phyloP scores from a whole-genome alignment of 2,329 filamentous ascomycete species.

The Beauveria rudraprayagi region DNA sequence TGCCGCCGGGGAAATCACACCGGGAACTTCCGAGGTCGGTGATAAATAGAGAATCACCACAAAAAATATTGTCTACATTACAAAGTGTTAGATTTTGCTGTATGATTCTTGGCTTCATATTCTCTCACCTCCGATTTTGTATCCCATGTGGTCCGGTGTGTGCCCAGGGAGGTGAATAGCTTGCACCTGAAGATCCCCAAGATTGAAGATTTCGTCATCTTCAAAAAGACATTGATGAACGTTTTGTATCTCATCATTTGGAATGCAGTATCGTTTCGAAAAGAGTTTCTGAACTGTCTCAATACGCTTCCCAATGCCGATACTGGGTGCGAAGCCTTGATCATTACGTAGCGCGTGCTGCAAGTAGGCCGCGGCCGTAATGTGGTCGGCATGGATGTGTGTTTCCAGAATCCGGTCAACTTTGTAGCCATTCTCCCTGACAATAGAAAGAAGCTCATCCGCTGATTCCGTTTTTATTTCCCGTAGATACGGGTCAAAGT shows the following conservation, averaged over 20 bases:
- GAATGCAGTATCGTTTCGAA: slow-evolving; percentile 38
- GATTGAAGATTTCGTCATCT: slow-evolving; percentile 43
- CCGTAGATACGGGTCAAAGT: slow-evolving; percentile 39
- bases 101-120: neutral
- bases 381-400: slow-evolving; percentile 52
- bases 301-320: slow-evolving; percentile 51
- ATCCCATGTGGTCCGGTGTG: slow-evolving; percentile 53
- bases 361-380: slow-evolving; percentile 52
- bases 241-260: slow-evolving; percentile 30
- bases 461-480: slow-evolving; percentile 37
- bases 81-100: neutral
- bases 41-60: slow-evolving; percentile 42
- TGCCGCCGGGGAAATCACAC: slow-evolving; percentile 44
- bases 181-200: slow-evolving; percentile 37
- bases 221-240: slow-evolving; percentile 47
- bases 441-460: slow-evolving; percentile 39
- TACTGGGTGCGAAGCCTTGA: slow-evolving; percentile 29
- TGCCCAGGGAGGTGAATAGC: slow-evolving; percentile 52
- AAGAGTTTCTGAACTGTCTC: slow-evolving; percentile 42
- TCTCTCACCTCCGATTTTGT: slow-evolving; percentile 36
- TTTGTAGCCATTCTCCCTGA: slow-evolving; percentile 37
- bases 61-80: slow-evolving; percentile 31
- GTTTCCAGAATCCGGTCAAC: slow-evolving; percentile 52
- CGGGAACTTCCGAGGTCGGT: slow-evolving; percentile 39
- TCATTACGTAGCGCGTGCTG: slow-evolving; percentile 32